Percentiles rank a stretch among this genome's conserved stretches.
Conservation (phyloP, 495 filamentous ascomycete genomes). For the Xylaria castorea region DNA sequence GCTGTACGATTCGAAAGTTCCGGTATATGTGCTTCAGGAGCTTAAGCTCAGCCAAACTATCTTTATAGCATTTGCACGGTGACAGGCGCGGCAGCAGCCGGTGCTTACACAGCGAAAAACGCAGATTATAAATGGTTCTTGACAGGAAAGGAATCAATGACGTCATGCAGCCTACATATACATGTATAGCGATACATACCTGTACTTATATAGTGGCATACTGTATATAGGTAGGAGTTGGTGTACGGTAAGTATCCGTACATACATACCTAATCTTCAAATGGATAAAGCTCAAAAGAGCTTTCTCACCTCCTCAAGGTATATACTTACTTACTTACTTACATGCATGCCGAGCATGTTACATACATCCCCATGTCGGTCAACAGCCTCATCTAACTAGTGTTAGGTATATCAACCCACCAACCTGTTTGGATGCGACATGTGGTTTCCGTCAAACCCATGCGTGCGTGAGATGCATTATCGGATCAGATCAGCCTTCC, state of each 20-base stretch:
- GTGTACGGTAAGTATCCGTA: too few relatives aligned
- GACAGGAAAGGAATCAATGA: not conserved
- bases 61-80: not conserved
- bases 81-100: not conserved
- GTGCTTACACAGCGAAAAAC: not conserved
- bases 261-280: too few relatives aligned
- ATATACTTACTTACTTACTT: not conserved
- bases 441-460: constrained; percentile 17
- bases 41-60: not conserved
- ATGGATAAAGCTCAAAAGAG: not conserved
- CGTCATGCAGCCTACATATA: not conserved
- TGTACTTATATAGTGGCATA: too few relatives aligned
- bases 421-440: constrained; percentile 6
- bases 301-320: not conserved
- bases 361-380: not conserved
- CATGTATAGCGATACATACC: not conserved
- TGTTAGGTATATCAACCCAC: constrained; percentile 12
- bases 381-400: not conserved
- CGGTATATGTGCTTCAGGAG: not conserved
- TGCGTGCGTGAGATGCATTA: not conserved
- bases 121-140: not conserved
- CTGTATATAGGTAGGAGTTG: too few relatives aligned
- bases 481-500: constrained; percentile 4
- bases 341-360: not conserved
- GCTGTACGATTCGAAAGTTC: not conserved